Base-by-base conservation (phyloP, 805 yeast genomes). In the Cyberlindnera euphorbiae region DNA sequence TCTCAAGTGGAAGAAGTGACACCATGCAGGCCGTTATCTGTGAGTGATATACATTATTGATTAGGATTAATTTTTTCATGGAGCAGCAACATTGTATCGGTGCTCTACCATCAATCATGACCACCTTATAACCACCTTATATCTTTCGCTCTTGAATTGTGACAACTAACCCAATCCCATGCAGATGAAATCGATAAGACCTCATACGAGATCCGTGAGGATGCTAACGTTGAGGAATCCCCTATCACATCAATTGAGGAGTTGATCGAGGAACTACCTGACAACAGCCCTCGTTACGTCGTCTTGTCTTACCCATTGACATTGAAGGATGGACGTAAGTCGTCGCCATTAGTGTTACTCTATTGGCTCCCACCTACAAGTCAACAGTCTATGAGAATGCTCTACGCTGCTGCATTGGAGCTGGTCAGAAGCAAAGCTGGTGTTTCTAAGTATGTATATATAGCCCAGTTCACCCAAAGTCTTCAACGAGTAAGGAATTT, bases 331-430 rank as follows among this genome's bases (percentile, higher is more conserved):
- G 95, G 95, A 0, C 68, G 94, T 37, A 69, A 73, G 50, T 71
- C 77, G 31, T 69, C 75, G 8, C 96, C 96, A 4, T 69, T 82
- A 43, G 85, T 88, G 2, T 59, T 89, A 55, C 49, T 89, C n/a
- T 89, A 87, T 58, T 89, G 89, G 79, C 73, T 85, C 42, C 97
- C 97, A 4, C 81, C 80, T 17, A 86, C 95, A 0, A 70, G 86
- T n/a, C 81, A 84, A 13, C 90, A 82, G 55, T 84, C 82, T 37
- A 67, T 73, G 52, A 79, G 82, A 58, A 89, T 88, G 97, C 62
- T 85, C 32, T 88, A 87, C 50, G 97, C 96, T 1, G 95, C 93
- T 5, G 94, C 95, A 2, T 74, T 85, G 16, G 96, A 89, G 56
- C 61, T 81, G 45, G 71, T 89, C 39, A 71, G 90, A 58, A 78